Percentiles rank a stretch among this genome's conserved stretches.
phyloP scores from a whole-genome alignment of 2,329 filamentous ascomycete species.

The Colletotrichum neosansevieriae region DNA sequence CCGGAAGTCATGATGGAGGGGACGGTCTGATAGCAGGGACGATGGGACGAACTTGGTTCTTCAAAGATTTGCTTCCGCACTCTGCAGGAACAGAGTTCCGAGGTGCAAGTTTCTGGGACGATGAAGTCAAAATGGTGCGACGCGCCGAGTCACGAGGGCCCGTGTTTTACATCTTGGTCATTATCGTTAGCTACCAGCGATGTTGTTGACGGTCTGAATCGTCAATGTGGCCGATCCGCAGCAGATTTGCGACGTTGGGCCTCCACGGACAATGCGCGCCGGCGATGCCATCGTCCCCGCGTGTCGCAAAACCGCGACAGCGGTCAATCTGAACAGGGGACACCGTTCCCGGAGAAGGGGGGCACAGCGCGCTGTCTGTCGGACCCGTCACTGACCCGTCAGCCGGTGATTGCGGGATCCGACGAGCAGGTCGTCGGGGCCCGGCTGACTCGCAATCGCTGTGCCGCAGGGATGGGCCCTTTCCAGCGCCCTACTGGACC shows the following conservation, averaged over 20 bases:
- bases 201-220: background rate
- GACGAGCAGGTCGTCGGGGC: background rate
- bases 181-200: background rate
- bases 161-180: background rate
- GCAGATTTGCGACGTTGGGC: no score
- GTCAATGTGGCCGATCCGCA: background rate
- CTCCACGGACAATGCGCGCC: no score
- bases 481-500: background rate
- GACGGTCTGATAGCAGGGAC: background rate
- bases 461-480: constrained; percentile 5
- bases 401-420: no score
- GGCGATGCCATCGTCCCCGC: no score
- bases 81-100: constrained; percentile 3
- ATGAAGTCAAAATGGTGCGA: constrained; percentile 18
- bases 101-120: background rate
- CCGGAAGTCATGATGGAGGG: background rate
- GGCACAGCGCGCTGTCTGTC: background rate
- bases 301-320: constrained; percentile 7
- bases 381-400: no score
- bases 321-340: background rate
- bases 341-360: no score
- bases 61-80: background rate
- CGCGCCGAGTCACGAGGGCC: background rate
- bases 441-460: constrained; percentile 23
- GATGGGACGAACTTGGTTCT: constrained; percentile 15